Evolutionary conservation across 2,329 filamentous ascomycete species (phyloP).

Genomic region (Diaporthe vaccinii): DNA sequence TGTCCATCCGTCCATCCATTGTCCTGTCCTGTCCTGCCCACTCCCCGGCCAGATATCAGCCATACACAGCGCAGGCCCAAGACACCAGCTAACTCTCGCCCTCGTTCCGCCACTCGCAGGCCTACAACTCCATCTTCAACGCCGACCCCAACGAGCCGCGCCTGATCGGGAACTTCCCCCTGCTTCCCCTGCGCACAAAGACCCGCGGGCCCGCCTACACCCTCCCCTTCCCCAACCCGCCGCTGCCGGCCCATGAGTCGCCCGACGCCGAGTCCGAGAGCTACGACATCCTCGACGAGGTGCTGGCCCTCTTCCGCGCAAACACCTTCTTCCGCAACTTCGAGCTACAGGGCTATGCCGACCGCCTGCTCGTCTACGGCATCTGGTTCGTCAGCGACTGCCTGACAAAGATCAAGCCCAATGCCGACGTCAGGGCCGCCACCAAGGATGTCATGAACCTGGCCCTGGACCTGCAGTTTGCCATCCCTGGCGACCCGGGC

Average conservation of each 20-base stretch:
- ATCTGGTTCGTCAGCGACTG: conserved; percentile 96
- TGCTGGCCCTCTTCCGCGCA: conserved; percentile 91
- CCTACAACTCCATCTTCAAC: conserved; percentile 98
- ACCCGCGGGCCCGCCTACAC: conserved; percentile 95
- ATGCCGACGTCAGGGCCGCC: conserved; percentile 71
- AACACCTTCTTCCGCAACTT: conserved; percentile 99
- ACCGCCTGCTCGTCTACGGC: conserved; percentile 94
- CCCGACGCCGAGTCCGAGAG: conserved; percentile 89
- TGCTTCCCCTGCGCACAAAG: conserved; percentile 93
- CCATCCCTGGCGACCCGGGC: conserved; percentile 91
- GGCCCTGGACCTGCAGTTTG: conserved; percentile 93
- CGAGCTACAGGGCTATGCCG: conserved; percentile 96
- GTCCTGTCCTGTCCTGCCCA: neutral
- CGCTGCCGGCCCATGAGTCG: conserved; percentile 72
- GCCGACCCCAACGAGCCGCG: conserved; percentile 76
- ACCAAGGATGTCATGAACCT: conserved; percentile 87
- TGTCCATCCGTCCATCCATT: neutral
- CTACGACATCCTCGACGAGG: conserved; percentile 97
- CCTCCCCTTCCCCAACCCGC: conserved; percentile 71
- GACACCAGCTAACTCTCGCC: conserved; percentile 23
- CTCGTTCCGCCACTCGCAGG: conserved; percentile 63
- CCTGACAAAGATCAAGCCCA: conserved; percentile 86
- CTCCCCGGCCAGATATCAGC: conserved; percentile 6
- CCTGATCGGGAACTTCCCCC: conserved; percentile 88
- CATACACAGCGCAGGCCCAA: neutral